phyloP scores from a whole-genome alignment of 352 stramenopile genomes.

The Globisporangium carolinianum region DNA sequence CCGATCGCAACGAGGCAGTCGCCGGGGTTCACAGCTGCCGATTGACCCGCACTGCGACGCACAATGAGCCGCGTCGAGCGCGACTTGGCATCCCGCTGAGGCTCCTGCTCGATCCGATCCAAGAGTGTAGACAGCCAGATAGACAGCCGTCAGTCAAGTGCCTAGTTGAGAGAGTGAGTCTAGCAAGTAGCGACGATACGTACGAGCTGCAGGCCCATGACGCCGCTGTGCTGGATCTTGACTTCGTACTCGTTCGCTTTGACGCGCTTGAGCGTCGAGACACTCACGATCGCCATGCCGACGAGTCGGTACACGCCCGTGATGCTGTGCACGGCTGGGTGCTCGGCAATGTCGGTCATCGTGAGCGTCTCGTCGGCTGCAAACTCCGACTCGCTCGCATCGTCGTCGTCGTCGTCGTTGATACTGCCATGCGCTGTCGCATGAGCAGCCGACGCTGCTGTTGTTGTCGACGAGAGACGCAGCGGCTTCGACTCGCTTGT shows the following conservation, averaged over 20 bases:
- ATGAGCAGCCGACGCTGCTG: constrained; percentile 1
- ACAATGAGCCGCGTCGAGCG: constrained; percentile 70
- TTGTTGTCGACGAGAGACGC: constrained; percentile 52
- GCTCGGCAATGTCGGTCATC: constrained; percentile 51
- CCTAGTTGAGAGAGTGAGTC: neutral
- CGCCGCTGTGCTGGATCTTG: constrained; percentile 44
- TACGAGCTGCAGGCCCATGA: constrained; percentile 67
- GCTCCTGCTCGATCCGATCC: constrained; percentile 20
- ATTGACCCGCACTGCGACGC: constrained; percentile 58
- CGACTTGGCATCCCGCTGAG: constrained; percentile 29
- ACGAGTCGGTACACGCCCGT: constrained; percentile 79
- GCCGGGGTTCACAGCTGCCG: constrained; percentile 68
- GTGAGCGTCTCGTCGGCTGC: constrained; percentile 70
- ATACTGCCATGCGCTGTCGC: constrained; percentile 18
- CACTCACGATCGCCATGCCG: constrained; percentile 69
- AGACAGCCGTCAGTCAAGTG: neutral
- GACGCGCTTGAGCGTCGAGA: constrained; percentile 62
- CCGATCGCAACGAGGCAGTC: constrained; percentile 78
- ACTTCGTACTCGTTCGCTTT: constrained; percentile 84
- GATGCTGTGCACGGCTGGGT: constrained; percentile 70
- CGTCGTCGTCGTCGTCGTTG: constrained; percentile 45
- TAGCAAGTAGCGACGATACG: neutral
- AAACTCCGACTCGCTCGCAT: constrained; percentile 39
- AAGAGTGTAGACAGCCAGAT: neutral
- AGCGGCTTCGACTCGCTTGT: constrained; percentile 25